Evolutionary conservation across 2,329 filamentous ascomycete genomes (phyloP), one percentile per base, ranked within the genome.

Genomic region (Trichophyton benhamiae): DNA sequence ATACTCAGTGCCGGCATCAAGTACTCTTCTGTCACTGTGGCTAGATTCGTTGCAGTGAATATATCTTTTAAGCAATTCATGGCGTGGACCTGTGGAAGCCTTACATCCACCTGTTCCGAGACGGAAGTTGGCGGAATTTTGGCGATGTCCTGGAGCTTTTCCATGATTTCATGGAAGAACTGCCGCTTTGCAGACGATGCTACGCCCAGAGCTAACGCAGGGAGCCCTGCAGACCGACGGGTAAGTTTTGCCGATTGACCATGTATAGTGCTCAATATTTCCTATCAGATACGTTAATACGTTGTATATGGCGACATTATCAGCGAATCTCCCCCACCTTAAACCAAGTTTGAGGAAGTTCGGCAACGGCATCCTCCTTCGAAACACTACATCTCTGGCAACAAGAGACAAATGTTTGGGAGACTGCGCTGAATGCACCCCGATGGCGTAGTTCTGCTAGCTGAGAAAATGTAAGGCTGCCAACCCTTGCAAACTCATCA

Each of bases 31-130:
- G 89, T 88, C 60, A 82, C 81, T 61, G 84, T 83, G 30, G 88
- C 81, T 13, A 97, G 79, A 58, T 84, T 83, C 0, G 90, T 89
- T 66, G 87, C 91, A 62, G 89, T 92, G 73, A 96, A 94, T 1
- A 96, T 86, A 65, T 95, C 91, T 70, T 94, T 94, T 62, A 99
- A 77, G 63, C 89, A 96, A 71, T 99, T 99, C 70, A 96, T 82
- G 0, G 94, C 91, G 72, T 99, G 94, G 0, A 99, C 94, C 73
- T 99, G 92, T 0, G 91, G 87, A 3, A 97, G 76, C 46, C 87
- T 79, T 33, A 80, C 75, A 57, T 82, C 77, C 63, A 78, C 65
- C 15, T 68, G 65, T 20, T 67, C 63, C 36, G 63, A 63, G n/a
- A 68, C 64, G 20, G 70, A 69, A n/a, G 70, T 62, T 3, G 69